phyloP scores from a whole-genome alignment of 129 eudicot species.

The carrot (Daucus carota) region DNA sequence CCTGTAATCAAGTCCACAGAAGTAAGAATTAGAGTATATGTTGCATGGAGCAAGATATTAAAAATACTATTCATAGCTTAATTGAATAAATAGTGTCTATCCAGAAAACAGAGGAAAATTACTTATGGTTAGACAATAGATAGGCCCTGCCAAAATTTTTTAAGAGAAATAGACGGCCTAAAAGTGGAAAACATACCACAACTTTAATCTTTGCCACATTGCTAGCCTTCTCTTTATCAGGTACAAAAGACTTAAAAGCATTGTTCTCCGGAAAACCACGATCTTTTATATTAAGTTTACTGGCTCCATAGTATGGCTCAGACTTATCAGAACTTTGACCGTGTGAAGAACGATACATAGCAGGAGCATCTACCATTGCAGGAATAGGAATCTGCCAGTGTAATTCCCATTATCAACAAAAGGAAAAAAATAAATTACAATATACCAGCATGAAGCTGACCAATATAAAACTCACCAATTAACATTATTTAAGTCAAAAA shows the following conservation, averaged over 20 bases:
- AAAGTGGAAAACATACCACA: slow-evolving; percentile 52
- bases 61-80: neutral
- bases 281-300: slow-evolving; percentile 54
- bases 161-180: neutral
- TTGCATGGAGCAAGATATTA: neutral
- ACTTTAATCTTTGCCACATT: slow-evolving; percentile 97
- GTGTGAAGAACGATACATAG: slow-evolving; percentile 42
- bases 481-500: neutral
- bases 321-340: slow-evolving; percentile 77
- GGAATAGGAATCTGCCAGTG: slow-evolving; percentile 41
- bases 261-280: slow-evolving; percentile 69
- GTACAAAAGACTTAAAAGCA: slow-evolving; percentile 47
- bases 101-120: neutral
- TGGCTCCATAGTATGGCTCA: slow-evolving; percentile 42
- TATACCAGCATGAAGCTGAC: neutral
- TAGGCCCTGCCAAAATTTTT: neutral
- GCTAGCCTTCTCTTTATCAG: slow-evolving; percentile 79
- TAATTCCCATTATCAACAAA: slow-evolving; percentile 5
- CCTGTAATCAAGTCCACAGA: slow-evolving; percentile 39
- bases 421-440: neutral
- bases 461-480: neutral
- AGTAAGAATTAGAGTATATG: slow-evolving; percentile 9
- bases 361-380: slow-evolving; percentile 1
- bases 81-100: neutral
- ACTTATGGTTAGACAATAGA: neutral